Conservation (phyloP, 495 filamentous ascomycete genomes). For the Sphaerosporella brunnea region DNA sequence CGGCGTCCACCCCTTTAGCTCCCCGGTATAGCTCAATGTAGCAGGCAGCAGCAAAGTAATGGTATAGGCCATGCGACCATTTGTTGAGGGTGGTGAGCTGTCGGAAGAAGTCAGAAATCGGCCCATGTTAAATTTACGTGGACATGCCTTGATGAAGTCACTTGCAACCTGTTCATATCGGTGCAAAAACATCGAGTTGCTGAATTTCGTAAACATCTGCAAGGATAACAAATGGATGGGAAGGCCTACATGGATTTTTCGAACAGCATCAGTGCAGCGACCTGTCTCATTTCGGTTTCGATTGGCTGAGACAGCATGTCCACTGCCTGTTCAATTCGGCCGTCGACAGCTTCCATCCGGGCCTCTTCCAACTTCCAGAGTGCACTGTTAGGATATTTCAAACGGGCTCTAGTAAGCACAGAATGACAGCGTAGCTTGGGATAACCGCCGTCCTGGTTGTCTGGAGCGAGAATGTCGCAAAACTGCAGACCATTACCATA, state of each 20-base stretch:
- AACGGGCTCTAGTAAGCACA: constrained; percentile 57
- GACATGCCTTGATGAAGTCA: constrained; percentile 46
- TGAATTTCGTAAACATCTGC: not conserved
- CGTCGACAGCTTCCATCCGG: constrained; percentile 52
- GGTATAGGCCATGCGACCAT: constrained; percentile 81
- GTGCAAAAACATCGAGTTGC: constrained; percentile 57
- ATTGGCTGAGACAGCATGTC: constrained; percentile 38
- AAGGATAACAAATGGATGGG: not conserved
- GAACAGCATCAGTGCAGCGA: constrained; percentile 37
- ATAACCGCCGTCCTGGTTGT: constrained; percentile 42
- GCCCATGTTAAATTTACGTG: not conserved
- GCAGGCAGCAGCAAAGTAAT: constrained; percentile 64
- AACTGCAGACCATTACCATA: constrained; percentile 75
- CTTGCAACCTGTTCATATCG: constrained; percentile 51
- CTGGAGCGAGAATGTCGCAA: constrained; percentile 66
- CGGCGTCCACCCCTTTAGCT: constrained; percentile 34
- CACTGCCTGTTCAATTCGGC: constrained; percentile 49
- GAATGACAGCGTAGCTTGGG: constrained; percentile 49
- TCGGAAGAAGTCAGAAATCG: not conserved
- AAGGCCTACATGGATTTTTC: constrained; percentile 47
- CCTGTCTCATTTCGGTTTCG: constrained; percentile 55
- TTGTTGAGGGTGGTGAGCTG: constrained; percentile 67
- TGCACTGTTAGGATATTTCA: constrained; percentile 59
- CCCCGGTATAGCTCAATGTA: constrained; percentile 67
- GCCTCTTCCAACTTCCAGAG: constrained; percentile 88